Evolutionary conservation across 176 grass and related monocot species (phyloP).

Genomic region (Rhynchospora breviuscula): DNA sequence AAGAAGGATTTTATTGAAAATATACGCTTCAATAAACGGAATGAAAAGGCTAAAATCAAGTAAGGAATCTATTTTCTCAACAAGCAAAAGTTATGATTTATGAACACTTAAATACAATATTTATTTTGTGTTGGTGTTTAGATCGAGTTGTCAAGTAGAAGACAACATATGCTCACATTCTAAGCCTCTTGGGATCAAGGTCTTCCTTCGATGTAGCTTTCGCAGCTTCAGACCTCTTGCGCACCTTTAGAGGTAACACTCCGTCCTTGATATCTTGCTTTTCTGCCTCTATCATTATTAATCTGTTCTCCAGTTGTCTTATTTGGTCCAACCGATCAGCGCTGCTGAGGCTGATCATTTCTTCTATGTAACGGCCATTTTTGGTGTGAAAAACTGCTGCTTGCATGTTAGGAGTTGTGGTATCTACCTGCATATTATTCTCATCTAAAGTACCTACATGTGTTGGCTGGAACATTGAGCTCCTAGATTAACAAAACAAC

Average conservation of each 20-base stretch:
- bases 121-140: not conserved
- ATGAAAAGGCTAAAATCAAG: too few relatives aligned
- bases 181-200: not conserved
- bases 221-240: not conserved
- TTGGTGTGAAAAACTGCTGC: not conserved
- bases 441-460: not conserved
- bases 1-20: not conserved
- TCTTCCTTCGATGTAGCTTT: not conserved
- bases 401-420: not conserved
- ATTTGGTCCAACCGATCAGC: not conserved
- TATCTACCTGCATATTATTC: not conserved
- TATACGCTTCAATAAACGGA: not conserved
- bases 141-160: not conserved
- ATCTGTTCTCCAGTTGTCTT: not conserved
- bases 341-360: not conserved
- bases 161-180: not conserved
- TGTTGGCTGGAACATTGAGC: too few relatives aligned
- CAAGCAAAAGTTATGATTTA: too few relatives aligned
- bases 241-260: too few relatives aligned
- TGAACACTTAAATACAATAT: too few relatives aligned
- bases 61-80: too few relatives aligned
- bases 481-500: too few relatives aligned
- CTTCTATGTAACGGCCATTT: not conserved
- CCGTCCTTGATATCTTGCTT: not conserved
- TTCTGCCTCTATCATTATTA: not conserved